phyloP scores from a whole-genome alignment of 306 rosid species.

The Astragalus membranaceus region DNA sequence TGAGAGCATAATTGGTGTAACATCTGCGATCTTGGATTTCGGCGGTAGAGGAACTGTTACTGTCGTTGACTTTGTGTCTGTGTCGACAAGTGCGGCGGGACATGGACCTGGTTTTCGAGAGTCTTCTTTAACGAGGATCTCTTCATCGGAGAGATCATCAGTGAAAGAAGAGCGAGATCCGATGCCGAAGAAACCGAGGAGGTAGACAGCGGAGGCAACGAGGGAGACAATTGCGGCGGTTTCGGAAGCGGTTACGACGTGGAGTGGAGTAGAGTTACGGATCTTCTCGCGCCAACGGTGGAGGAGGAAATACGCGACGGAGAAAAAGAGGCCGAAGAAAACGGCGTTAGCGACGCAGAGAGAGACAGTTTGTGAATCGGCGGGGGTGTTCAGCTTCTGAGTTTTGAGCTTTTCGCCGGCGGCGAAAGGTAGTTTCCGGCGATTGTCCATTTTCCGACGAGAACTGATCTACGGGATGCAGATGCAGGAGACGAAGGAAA shows the following conservation, averaged over 20 bases:
- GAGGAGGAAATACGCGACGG: conserved; percentile 73
- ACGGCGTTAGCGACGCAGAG: conserved; percentile 54
- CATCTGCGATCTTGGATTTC: not conserved
- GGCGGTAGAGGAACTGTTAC: conserved; percentile 7
- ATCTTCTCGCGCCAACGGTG: conserved; percentile 92
- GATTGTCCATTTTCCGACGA: conserved; percentile 48
- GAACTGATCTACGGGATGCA: conserved; percentile 6
- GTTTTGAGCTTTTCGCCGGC: conserved; percentile 18
- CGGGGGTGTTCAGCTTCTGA: not conserved
- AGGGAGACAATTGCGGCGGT: conserved; percentile 62
- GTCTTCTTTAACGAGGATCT: conserved; percentile 38
- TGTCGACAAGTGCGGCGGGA: conserved; percentile 38
- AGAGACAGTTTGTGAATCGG: conserved; percentile 26
- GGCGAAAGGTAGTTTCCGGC: conserved; percentile 29
- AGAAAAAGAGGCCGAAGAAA: conserved; percentile 73
- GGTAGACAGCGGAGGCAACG: conserved; percentile 68
- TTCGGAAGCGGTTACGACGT: conserved; percentile 56
- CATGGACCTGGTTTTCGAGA: conserved; percentile 38
- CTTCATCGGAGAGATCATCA: conserved; percentile 58
- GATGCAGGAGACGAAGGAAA: conserved; percentile 14
- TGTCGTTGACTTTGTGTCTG: not conserved
- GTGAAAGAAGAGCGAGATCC: conserved; percentile 45
- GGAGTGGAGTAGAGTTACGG: conserved; percentile 69
- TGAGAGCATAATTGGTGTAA: conserved; percentile 1
- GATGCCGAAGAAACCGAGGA: conserved; percentile 83